Conservation (phyloP, 805 yeast species). For the Teunomyces stri region DNA sequence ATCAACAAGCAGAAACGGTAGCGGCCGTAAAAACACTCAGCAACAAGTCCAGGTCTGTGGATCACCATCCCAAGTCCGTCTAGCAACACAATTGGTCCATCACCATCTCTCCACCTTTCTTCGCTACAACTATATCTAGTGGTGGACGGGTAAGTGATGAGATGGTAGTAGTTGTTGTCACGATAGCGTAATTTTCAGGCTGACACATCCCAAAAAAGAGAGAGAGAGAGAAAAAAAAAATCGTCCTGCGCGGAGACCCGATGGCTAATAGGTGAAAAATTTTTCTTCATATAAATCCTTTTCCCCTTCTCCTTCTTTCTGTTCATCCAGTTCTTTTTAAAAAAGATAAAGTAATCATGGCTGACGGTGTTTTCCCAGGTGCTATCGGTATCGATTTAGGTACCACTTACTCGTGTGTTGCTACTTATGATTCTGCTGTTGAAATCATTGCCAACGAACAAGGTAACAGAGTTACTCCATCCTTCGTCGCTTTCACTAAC, state of each 20-base stretch:
- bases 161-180: not conserved
- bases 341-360: conserved; percentile 49
- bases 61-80: not conserved
- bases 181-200: not conserved
- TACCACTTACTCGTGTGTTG: conserved; percentile 52
- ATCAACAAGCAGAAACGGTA: too few species aligned
- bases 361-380: conserved; percentile 99
- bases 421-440: conserved; percentile 49
- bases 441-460: conserved; percentile 51
- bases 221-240: not conserved
- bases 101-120: not conserved
- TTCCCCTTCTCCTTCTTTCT: conserved; percentile 7
- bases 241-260: conserved; percentile 3
- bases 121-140: not conserved
- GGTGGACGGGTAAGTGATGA: not conserved
- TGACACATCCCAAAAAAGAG: not conserved
- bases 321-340: conserved; percentile 7
- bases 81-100: not conserved
- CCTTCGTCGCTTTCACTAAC: conserved; percentile 48
- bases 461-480: conserved; percentile 53
- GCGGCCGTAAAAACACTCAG: not conserved
- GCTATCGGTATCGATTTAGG: conserved; percentile 55
- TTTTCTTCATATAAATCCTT: conserved; percentile 11
- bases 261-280: conserved; percentile 14
- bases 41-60: not conserved